These are phyloP conservation scores for Xylaria acuta DNA, from an alignment of 495 filamentous ascomycete species.

Conservation along the genomic window DNA sequence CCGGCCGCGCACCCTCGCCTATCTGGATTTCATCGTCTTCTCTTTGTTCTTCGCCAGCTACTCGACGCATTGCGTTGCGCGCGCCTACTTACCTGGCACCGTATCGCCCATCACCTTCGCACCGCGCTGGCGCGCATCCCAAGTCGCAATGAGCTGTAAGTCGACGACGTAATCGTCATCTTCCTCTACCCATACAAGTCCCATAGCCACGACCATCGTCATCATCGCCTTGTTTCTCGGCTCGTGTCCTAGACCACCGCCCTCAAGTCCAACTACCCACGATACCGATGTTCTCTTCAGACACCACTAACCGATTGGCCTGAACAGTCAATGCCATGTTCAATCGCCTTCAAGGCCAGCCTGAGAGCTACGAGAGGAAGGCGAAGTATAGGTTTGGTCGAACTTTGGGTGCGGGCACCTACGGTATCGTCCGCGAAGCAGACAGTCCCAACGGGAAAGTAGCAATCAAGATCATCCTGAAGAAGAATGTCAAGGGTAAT, in stretches of 20 bases:
- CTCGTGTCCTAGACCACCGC: background rate
- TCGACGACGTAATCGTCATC: constrained; percentile 23
- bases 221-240: background rate
- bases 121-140: constrained; percentile 32
- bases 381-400: constrained; percentile 88
- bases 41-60: background rate
- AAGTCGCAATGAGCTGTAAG: constrained; percentile 46
- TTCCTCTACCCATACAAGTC: constrained; percentile 20
- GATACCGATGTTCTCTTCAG: background rate
- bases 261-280: background rate
- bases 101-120: constrained; percentile 1
- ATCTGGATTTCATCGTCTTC: background rate
- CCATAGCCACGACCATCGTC: background rate
- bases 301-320: background rate
- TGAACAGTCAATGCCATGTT: constrained; percentile 85
- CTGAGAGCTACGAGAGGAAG: constrained; percentile 99
- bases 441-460: constrained; percentile 84
- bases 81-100: constrained; percentile 3
- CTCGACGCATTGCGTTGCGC: background rate
- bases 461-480: constrained; percentile 98
- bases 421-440: constrained; percentile 97
- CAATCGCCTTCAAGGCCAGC: constrained; percentile 97
- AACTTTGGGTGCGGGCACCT: constrained; percentile 95
- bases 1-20: background rate
- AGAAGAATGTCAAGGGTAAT: constrained; percentile 98